These are phyloP conservation scores for Colletotrichum shisoi DNA, from an alignment of 2,329 filamentous ascomycete species.

Conservation along the genomic window DNA sequence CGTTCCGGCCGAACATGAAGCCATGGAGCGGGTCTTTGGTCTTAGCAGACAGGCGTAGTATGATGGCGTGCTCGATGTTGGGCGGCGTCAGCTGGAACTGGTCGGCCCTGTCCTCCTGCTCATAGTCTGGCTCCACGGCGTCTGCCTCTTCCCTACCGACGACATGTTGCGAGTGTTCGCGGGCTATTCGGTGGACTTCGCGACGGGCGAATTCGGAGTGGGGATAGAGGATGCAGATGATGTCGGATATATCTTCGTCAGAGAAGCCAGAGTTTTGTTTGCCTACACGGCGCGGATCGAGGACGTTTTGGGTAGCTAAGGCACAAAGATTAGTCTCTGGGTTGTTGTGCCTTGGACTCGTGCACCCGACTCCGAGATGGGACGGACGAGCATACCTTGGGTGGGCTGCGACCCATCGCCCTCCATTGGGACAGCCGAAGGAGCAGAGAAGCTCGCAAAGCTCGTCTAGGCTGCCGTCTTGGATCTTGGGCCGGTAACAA, in stretches of 20 bases:
- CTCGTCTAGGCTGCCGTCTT: constrained; percentile 37
- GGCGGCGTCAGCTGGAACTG: constrained; percentile 61
- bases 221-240: constrained; percentile 87
- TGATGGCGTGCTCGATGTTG: constrained; percentile 71
- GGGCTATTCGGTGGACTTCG: constrained; percentile 67
- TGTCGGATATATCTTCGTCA: constrained; percentile 84
- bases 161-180: constrained; percentile 58
- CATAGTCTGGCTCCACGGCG: constrained; percentile 61
- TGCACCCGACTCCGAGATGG: not conserved
- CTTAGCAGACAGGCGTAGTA: constrained; percentile 77
- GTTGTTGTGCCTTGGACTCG: not conserved
- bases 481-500: constrained; percentile 28
- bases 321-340: constrained; percentile 35
- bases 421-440: constrained; percentile 51
- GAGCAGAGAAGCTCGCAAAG: constrained; percentile 19
- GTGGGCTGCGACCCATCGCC: constrained; percentile 52
- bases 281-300: constrained; percentile 81
- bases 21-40: constrained; percentile 74
- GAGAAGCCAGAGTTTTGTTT: constrained; percentile 83
- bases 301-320: constrained; percentile 76
- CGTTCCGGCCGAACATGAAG: constrained; percentile 87
- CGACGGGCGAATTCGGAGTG: constrained; percentile 74
- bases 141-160: constrained; percentile 59
- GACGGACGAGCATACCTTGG: constrained; percentile 48
- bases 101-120: constrained; percentile 59